phyloP scores from a whole-genome alignment of 2,329 filamentous ascomycete species.

The Botrytis porri region DNA sequence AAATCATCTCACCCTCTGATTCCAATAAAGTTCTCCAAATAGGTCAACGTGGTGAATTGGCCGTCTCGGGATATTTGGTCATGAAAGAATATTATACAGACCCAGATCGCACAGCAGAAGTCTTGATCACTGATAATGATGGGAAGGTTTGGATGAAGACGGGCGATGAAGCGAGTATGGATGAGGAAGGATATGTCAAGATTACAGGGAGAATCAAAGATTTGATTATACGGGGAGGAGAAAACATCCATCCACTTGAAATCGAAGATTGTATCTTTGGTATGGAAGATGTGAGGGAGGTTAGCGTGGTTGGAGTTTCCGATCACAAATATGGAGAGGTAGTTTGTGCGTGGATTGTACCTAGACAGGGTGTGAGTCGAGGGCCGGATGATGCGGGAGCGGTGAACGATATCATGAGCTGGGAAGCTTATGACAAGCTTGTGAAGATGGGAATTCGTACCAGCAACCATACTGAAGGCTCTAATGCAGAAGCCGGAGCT shows the following conservation, averaged over 20 bases:
- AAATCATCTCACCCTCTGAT: conserved; percentile 72
- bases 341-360: conserved; percentile 78
- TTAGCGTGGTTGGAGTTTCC: conserved; percentile 77
- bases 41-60: conserved; percentile 73
- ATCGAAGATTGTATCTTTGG: conserved; percentile 83
- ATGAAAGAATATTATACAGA: conserved; percentile 94
- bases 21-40: conserved; percentile 57
- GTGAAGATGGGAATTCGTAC: not conserved
- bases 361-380: conserved; percentile 37
- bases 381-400: conserved; percentile 32
- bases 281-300: conserved; percentile 68
- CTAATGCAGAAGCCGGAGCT: not conserved
- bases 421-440: not conserved
- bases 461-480: not conserved
- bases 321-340: conserved; percentile 82
- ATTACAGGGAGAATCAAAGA: conserved; percentile 95
- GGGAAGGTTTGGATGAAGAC: conserved; percentile 76
- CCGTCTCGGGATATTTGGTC: conserved; percentile 77
- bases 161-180: conserved; percentile 88
- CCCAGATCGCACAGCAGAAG: conserved; percentile 63
- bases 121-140: conserved; percentile 47
- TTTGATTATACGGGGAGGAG: conserved; percentile 88
- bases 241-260: conserved; percentile 94
- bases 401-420: conserved; percentile 19
- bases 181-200: conserved; percentile 74